Conservation (phyloP, 257 asterid genomes). For the Capsicum chinense region DNA sequence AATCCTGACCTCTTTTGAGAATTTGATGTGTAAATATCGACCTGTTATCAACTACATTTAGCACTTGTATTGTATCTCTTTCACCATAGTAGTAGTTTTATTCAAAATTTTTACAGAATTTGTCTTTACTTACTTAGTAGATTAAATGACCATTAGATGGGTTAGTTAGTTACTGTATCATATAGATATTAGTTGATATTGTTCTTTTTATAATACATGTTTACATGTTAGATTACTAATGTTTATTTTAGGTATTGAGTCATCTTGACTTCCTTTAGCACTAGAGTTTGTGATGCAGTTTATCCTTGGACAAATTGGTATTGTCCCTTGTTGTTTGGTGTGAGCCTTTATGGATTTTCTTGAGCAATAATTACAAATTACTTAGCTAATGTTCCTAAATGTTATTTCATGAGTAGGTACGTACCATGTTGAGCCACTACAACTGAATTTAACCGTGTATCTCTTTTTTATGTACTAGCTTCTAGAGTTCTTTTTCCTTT, state of each 20-base stretch:
- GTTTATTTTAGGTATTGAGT: no score
- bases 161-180: no score
- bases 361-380: neutral
- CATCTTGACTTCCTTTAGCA: no score
- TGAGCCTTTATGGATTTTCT: neutral
- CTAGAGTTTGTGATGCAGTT: no score
- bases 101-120: neutral
- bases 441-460: no score
- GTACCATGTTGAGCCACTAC: neutral
- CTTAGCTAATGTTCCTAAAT: neutral
- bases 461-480: no score
- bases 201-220: no score
- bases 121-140: neutral
- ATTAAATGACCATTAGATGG: no score
- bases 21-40: slow-evolving; percentile 27
- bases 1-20: slow-evolving; percentile 18
- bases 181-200: no score
- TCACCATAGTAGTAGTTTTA: slow-evolving; percentile 9
- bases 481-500: no score
- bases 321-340: neutral
- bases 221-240: no score
- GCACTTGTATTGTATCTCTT: neutral
- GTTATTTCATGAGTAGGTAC: neutral
- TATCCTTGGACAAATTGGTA: neutral
- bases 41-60: neutral